Evolutionary conservation across 176 grass and related monocot species (phyloP), one percentile per base, ranked within the genome.

Genomic region (Metroxylon sagu): DNA sequence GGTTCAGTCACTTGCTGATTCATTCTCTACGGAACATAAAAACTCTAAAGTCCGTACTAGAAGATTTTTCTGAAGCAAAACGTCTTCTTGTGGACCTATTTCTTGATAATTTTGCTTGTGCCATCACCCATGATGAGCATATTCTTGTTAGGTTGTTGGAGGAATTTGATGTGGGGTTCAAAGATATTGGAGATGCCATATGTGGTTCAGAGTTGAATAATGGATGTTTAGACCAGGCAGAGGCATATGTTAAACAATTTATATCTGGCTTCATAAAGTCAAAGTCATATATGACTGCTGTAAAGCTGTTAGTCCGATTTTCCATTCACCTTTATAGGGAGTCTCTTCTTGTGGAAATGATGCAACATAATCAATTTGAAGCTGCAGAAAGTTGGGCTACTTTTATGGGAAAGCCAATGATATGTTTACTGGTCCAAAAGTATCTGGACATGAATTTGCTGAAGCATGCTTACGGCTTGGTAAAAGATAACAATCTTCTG

Each of bases 111-210:
- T 71, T 96, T 67, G 53, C 69, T 65, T 78, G 70, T 82, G 56
- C 76, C 62, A 72, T 96, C 69, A 60, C 18, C 5, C 86, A 90
- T 57, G 91, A 90, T 72, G 84, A 87, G 62, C 80, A 80, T 17
- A 90, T 96, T 79, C 62, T 96, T 69, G 62, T 83, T 35, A 96
- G 90, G 66, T 68, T 96, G 68, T 67, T 96, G 58, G 86, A 96
- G 69, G 60, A 74, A 55, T 96, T 87, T 87, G 86, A 96, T 62
- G 58, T 96, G 26, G 58, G 78, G 27, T 69, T 89, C 74, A 65
- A 73, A 85, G 86, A 89, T 80, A 72, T 89, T n/a, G 81, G 77
- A 31, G 65, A 81, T 72, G 77, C 70, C 18, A 60, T 89, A 69
- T 71, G 60, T 71, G 77, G 77, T 78, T 72, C 77, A 49, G 74